Evolutionary conservation across 805 yeast genomes (phyloP), one percentile per base, ranked within the genome.

Genomic region (Pichia nakasei): DNA sequence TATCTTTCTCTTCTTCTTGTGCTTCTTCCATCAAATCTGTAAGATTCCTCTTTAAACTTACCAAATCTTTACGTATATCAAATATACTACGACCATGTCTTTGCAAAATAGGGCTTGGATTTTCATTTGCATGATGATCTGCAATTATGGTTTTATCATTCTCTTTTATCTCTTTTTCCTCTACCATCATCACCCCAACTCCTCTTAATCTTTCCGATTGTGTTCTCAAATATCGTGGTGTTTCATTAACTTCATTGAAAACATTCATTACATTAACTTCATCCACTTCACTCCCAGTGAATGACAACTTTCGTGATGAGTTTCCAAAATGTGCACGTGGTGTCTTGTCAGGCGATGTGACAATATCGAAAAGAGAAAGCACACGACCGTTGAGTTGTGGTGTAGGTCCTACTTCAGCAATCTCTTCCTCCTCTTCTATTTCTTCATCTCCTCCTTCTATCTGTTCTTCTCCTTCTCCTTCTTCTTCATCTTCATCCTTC

Each of bases 341-440:
- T 13, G 32, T 29, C 15, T 42, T 43, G 40, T 51, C 34, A 33
- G 54, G 42, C 48, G 63, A 22, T 17, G 43, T 43, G 18, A 55
- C 56, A 42, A 78, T 66, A 48, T 85, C 95, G 55, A 86, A 81
- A 4, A 86, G 68, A 17, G 93, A 79, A 29, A 84, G 58, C 0
- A 85, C 84, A 43, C 82, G 73, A 0, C 96, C 96, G 48, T 80
- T 71, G 9, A 85, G 71, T 52, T 86, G 95, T 0, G 96, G 96
- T 0, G 96, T 86, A 1, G 96, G 96, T 0, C 95, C 95, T 12
- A 85, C 57, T 47, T 78, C 83, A 21, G 43, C 47, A 9, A 38
- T 27, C 4, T 44, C 47, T 9, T 44, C 32, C 37, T 19, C 22
- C 15, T 26, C 34, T 4, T 37, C 35, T 17, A 15, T 15, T 9